Evolutionary conservation across 768 basidiomycete species (phyloP).

Genomic region (Melanogaster broomeanus): DNA sequence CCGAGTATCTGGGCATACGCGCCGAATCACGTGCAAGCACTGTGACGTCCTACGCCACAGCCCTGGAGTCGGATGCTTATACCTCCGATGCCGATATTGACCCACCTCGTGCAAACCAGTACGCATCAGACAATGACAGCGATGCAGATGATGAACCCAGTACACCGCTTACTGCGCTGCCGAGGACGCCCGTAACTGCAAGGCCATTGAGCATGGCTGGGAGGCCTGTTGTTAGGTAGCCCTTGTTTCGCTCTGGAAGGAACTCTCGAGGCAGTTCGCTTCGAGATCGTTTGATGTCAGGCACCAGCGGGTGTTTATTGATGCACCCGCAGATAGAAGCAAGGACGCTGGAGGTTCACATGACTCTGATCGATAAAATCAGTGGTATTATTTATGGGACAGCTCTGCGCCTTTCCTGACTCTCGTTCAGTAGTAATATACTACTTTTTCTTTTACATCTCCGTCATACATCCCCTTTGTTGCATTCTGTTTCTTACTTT

Average conservation of each 20-base stretch:
- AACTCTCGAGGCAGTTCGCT: too few relatives aligned
- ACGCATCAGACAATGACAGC: conserved; percentile 1
- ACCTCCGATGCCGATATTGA: background rate
- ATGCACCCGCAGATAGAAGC: background rate
- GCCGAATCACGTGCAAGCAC: conserved; percentile 17
- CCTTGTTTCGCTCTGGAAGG: too few relatives aligned
- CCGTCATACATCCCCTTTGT: background rate
- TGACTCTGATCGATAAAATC: background rate
- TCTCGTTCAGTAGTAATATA: background rate
- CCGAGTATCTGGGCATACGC: background rate
- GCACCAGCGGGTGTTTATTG: background rate
- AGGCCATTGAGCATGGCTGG: conserved; percentile 5
- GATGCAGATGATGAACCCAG: conserved; percentile 3
- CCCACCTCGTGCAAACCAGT: background rate
- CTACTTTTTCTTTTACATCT: too few relatives aligned
- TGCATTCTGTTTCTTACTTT: background rate
- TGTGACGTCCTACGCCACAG: conserved; percentile 13
- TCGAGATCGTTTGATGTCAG: too few relatives aligned
- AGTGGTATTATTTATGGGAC: background rate
- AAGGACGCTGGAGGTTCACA: background rate
- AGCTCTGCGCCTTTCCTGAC: background rate
- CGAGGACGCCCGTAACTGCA: conserved; percentile 19
- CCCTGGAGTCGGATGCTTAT: background rate
- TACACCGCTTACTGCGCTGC: conserved; percentile 16
- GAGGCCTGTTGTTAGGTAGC: background rate